Evolutionary conservation across 2,329 filamentous ascomycete genomes (phyloP).

Genomic region (Pseudogymnoascus sp.): DNA sequence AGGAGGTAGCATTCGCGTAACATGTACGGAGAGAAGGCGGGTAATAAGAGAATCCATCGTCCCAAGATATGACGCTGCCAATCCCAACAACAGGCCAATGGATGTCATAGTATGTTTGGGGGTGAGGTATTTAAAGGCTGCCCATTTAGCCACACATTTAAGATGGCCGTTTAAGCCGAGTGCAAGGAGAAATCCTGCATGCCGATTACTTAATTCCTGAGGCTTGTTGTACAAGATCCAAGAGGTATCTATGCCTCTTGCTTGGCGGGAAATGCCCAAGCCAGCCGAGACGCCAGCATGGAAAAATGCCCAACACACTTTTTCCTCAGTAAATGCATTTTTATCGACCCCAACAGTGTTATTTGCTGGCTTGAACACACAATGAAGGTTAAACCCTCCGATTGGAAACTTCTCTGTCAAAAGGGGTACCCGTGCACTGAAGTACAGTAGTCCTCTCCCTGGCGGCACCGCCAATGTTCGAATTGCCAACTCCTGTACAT

Average conservation of each 20-base stretch:
- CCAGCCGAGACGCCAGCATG: slow-evolving; percentile 93
- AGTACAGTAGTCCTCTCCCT: slow-evolving; percentile 82
- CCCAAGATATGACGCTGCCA: slow-evolving; percentile 89
- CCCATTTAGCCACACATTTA: slow-evolving; percentile 93
- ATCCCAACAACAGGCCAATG: slow-evolving; percentile 82
- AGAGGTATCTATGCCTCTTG: slow-evolving; percentile 91
- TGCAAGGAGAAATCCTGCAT: slow-evolving; percentile 87
- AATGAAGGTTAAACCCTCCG: slow-evolving; percentile 84
- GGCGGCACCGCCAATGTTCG: slow-evolving; percentile 84
- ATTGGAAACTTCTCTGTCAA: slow-evolving; percentile 89
- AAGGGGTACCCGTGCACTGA: slow-evolving; percentile 77
- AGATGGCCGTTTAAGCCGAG: slow-evolving; percentile 91
- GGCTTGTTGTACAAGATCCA: slow-evolving; percentile 99
- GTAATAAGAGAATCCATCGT: slow-evolving; percentile 98
- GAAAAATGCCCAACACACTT: slow-evolving; percentile 97
- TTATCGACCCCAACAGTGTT: slow-evolving; percentile 93
- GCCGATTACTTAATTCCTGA: slow-evolving; percentile 84
- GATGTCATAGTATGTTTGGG: slow-evolving; percentile 99
- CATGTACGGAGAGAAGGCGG: slow-evolving; percentile 86
- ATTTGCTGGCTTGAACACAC: slow-evolving; percentile 84
- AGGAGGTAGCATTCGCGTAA: slow-evolving; percentile 85
- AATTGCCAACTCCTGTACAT: slow-evolving; percentile 78
- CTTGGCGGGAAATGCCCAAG: slow-evolving; percentile 79
- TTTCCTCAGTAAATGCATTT: slow-evolving; percentile 81
- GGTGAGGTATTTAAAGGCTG: slow-evolving; percentile 98